Conservation (phyloP, 805 yeast species). For the Geotrichum ghanense region DNA sequence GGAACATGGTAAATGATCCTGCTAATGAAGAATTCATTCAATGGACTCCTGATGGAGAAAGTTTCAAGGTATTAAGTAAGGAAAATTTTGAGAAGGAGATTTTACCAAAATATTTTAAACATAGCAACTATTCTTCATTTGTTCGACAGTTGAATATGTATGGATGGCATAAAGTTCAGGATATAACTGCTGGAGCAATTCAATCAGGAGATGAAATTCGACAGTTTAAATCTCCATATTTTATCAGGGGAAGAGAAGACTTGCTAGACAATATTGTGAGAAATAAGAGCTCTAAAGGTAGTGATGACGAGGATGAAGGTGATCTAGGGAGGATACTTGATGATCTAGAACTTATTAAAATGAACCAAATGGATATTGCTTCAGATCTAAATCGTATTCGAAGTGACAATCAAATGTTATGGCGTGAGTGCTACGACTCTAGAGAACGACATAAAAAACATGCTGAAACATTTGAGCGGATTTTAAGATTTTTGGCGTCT, state of each 20-base stretch:
- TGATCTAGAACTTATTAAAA: slow-evolving; percentile 66
- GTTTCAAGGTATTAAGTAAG: slow-evolving; percentile 74
- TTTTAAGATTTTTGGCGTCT: slow-evolving; percentile 75
- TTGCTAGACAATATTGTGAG: slow-evolving; percentile 76
- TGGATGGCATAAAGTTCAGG: slow-evolving; percentile 92
- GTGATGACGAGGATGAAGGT: slow-evolving; percentile 28
- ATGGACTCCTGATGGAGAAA: slow-evolving; percentile 79
- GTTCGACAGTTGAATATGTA: slow-evolving; percentile 93
- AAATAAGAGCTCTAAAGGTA: slow-evolving; percentile 40
- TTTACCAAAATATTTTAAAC: slow-evolving; percentile 90
- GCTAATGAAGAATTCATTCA: slow-evolving; percentile 56
- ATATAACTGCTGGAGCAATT: slow-evolving; percentile 44
- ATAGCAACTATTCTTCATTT: slow-evolving; percentile 87
- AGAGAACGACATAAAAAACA: slow-evolving; percentile 81
- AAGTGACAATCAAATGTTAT: slow-evolving; percentile 77
- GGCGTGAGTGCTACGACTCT: slow-evolving; percentile 80
- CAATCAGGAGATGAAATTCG: slow-evolving; percentile 59
- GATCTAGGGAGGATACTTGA: slow-evolving; percentile 41
- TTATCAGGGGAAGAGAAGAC: slow-evolving; percentile 69
- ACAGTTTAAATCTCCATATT: slow-evolving; percentile 81
- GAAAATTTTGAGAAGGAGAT: slow-evolving; percentile 63
- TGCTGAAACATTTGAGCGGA: slow-evolving; percentile 78
- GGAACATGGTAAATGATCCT: slow-evolving; percentile 91
- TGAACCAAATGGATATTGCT: slow-evolving; percentile 67
- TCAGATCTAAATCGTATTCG: slow-evolving; percentile 77